These are phyloP conservation scores for Leishmania turanica DNA, from an alignment of 208 protist genomes.

Conservation along the genomic window DNA sequence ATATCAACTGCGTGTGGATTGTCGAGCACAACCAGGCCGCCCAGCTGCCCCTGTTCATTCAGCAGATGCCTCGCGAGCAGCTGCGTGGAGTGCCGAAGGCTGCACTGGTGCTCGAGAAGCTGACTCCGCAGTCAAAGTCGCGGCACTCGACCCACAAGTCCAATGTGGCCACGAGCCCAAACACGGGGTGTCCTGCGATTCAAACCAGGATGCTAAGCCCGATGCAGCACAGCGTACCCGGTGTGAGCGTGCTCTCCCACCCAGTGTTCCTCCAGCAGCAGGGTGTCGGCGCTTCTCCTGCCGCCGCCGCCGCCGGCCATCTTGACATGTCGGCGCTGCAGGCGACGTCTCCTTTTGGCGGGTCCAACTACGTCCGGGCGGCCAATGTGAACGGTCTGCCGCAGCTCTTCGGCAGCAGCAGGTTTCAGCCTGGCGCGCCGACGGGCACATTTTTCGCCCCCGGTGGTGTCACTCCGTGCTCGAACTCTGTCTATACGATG, in stretches of 20 bases:
- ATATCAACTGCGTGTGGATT: slow-evolving; percentile 79
- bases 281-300: neutral
- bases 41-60: slow-evolving; percentile 52
- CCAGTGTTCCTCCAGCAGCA: slow-evolving; percentile 19
- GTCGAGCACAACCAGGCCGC: slow-evolving; percentile 41
- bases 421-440: slow-evolving; percentile 7
- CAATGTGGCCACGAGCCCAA: neutral
- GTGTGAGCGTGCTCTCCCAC: slow-evolving; percentile 8
- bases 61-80: slow-evolving; percentile 59
- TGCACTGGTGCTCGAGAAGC: slow-evolving; percentile 73
- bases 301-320: neutral
- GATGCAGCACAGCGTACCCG: slow-evolving; percentile 1
- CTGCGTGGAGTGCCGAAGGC: slow-evolving; percentile 80
- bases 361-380: slow-evolving; percentile 1
- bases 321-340: slow-evolving; percentile 13
- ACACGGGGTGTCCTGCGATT: neutral
- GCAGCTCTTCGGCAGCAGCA: slow-evolving; percentile 19
- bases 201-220: slow-evolving; percentile 18
- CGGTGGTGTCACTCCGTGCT: neutral
- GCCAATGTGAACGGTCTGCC: slow-evolving; percentile 5
- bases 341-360: slow-evolving; percentile 11
- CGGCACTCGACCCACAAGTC: slow-evolving; percentile 15
- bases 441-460: neutral
- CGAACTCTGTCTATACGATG: slow-evolving; percentile 26
- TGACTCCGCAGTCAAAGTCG: slow-evolving; percentile 48